Evolutionary conservation across 192 early-diverging fungal genomes (phyloP), one percentile per base, ranked within the genome.

Genomic region (Entomortierella parvispora): DNA sequence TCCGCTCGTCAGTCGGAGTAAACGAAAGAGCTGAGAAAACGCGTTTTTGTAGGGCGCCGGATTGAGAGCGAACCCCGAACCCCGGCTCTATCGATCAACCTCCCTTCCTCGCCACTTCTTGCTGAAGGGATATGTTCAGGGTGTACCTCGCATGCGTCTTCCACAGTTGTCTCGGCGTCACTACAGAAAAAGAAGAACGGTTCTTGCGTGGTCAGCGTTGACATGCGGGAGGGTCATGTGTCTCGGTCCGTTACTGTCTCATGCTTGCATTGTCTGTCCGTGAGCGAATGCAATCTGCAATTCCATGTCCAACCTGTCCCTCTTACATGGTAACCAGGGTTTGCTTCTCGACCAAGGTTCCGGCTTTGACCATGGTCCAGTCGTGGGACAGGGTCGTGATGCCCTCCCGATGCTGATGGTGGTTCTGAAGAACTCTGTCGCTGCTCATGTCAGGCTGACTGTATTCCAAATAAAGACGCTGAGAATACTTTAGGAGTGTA

Each of bases 121-220:
- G n/a, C n/a, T n/a, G n/a, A n/a, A n/a, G n/a, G n/a, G n/a, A n/a
- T n/a, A n/a, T n/a, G n/a, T n/a, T n/a, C n/a, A n/a, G n/a, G n/a
- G n/a, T n/a, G n/a, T 31, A 76, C 81, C 44, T 91, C 85, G 77
- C 93, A 92, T 0, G 91, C 90, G n/a, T 89, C 87, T 62, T 93
- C 90, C 22, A 94, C 83, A 10, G 89, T 81, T 6, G 85, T 65
- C 22, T 82, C 65, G 0, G 84, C 82, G 43, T 87, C 84, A 62
- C 87, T 87, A 51, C 40, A 37, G 59, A 32, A 15, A 40, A 62
- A 46, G 43, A 20, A 22, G 40, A 22, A 32, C 20, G 25, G 1
- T 31, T n/a, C 15, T 18, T 34, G 58, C 15, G 59, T 18, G 15
- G 20, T 29, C n/a, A n/a, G n/a, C n/a, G n/a, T n/a, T n/a, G n/a